These are phyloP conservation scores for Diaporthe sp. DNA, from an alignment of 2,329 filamentous ascomycete genomes.

Conservation along the genomic window DNA sequence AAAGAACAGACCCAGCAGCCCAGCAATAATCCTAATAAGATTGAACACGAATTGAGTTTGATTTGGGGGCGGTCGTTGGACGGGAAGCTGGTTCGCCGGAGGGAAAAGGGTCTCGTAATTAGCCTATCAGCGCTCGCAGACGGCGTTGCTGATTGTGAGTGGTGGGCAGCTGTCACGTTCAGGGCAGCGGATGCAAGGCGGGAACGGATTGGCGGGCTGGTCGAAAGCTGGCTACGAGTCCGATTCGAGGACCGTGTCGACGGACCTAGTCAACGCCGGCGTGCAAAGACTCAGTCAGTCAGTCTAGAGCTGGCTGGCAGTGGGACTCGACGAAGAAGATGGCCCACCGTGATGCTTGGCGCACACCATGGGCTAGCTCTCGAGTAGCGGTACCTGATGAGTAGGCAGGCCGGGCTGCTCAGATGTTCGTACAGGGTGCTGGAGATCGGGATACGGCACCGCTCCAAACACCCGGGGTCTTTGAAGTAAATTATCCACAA, in stretches of 20 bases:
- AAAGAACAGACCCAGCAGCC: neutral
- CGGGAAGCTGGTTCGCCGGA: neutral
- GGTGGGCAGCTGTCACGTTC: slow-evolving; percentile 11
- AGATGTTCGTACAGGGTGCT: neutral
- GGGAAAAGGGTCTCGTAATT: neutral
- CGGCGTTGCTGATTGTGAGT: slow-evolving; percentile 8
- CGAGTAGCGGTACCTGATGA: neutral
- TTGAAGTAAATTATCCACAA: neutral
- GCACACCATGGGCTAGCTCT: neutral
- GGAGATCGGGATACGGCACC: neutral
- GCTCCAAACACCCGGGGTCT: neutral
- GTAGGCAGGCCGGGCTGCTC: neutral
- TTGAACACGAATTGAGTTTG: slow-evolving; percentile 16
- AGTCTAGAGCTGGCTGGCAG: slow-evolving; percentile 8
- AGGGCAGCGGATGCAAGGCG: slow-evolving; percentile 18
- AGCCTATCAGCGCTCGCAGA: slow-evolving; percentile 15
- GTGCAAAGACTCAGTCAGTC: neutral
- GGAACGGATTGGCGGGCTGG: slow-evolving; percentile 9
- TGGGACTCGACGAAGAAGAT: neutral
- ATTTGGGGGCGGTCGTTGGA: slow-evolving; percentile 10
- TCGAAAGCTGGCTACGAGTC: neutral
- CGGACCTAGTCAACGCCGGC: neutral
- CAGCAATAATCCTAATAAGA: neutral
- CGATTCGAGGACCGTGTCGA: slow-evolving; percentile 3
- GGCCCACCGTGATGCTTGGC: slow-evolving; percentile 15